Percentiles rank a stretch among this genome's conserved stretches.
These are phyloP conservation scores for Phytopythium helicoides DNA, from an alignment of 352 stramenopile species.

Conservation along the genomic window DNA sequence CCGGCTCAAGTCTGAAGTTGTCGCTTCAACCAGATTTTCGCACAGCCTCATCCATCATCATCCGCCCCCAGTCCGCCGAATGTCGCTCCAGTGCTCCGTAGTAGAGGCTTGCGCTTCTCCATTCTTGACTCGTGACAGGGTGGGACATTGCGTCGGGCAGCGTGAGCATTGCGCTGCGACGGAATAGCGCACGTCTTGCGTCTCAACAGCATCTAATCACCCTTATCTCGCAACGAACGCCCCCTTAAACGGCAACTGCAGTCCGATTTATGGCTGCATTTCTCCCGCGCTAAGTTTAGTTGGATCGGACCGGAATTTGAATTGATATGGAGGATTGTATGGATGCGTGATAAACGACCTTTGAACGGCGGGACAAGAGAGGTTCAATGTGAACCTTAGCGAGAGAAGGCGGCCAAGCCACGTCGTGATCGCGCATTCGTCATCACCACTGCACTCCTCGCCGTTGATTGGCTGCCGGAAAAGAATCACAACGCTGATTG, in stretches of 20 bases:
- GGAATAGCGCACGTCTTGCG: too few species aligned
- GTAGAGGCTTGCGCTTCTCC: too few species aligned
- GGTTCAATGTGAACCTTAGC: conserved; percentile 6
- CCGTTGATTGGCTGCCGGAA: conserved; percentile 10
- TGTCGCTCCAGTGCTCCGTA: too few species aligned
- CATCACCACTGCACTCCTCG: neutral
- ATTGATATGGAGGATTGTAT: conserved; percentile 3
- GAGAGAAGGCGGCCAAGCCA: neutral
- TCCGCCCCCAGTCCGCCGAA: neutral
- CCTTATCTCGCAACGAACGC: too few species aligned
- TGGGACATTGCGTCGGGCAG: too few species aligned
- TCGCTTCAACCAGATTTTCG: neutral
- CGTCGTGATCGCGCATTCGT: conserved; percentile 8
- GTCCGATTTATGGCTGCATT: too few species aligned
- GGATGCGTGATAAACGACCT: neutral
- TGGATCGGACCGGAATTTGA: too few species aligned
- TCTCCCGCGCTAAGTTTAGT: too few species aligned
- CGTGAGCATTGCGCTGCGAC: too few species aligned
- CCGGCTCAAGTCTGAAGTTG: neutral
- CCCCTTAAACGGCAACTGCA: too few species aligned
- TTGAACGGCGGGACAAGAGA: neutral
- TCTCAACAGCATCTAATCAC: too few species aligned
- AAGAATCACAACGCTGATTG: too few species aligned
- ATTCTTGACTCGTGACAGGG: neutral
- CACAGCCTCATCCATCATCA: neutral